A percentile compares a stretch with the other conserved stretches of the same genome.
These are phyloP conservation scores for Metschnikowia henanensis DNA, from an alignment of 805 yeast genomes.

Conservation along the genomic window DNA sequence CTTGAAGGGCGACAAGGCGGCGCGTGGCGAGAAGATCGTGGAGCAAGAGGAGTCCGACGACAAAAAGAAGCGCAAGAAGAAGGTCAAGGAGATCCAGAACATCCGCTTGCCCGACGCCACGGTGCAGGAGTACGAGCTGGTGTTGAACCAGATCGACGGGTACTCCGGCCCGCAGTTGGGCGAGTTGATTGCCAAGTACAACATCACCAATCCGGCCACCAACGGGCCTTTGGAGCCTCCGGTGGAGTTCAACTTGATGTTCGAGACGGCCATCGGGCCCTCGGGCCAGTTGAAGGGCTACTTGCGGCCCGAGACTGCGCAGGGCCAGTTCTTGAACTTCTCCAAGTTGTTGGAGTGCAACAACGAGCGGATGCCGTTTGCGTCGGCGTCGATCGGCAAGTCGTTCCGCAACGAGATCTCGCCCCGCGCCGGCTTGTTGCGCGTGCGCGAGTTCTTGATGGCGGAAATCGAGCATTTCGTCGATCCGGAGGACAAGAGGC, in stretches of 20 bases:
- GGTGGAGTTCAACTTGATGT: constrained; percentile 95
- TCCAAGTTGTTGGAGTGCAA: constrained; percentile 90
- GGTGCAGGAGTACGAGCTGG: constrained; percentile 77
- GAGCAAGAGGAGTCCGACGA: constrained; percentile 57
- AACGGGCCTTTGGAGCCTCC: constrained; percentile 87
- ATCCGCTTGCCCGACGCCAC: constrained; percentile 80
- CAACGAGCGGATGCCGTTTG: constrained; percentile 97
- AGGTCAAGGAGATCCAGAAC: constrained; percentile 92
- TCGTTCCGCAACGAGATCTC: constrained; percentile 99
- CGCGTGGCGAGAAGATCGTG: constrained; percentile 71
- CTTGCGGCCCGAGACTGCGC: constrained; percentile 99
- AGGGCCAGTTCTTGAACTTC: constrained; percentile 97
- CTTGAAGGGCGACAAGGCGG: constrained; percentile 95
- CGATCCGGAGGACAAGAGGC: constrained; percentile 87
- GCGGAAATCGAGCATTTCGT: constrained; percentile 99
- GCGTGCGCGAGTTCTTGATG: constrained; percentile 99
- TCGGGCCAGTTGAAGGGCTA: constrained; percentile 95
- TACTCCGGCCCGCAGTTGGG: constrained; percentile 92
- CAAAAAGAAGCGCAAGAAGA: constrained; percentile 69
- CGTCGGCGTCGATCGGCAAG: constrained; percentile 98
- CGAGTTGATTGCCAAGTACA: constrained; percentile 75
- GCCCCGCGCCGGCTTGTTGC: constrained; percentile 94
- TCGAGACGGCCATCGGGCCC: constrained; percentile 99
- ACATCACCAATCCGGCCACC: constrained; percentile 90
- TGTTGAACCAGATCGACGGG: constrained; percentile 94